A percentile compares a stretch with the other conserved stretches of the same genome.
Conservation (phyloP, 257 asterid species). For the Apocynum venetum region DNA sequence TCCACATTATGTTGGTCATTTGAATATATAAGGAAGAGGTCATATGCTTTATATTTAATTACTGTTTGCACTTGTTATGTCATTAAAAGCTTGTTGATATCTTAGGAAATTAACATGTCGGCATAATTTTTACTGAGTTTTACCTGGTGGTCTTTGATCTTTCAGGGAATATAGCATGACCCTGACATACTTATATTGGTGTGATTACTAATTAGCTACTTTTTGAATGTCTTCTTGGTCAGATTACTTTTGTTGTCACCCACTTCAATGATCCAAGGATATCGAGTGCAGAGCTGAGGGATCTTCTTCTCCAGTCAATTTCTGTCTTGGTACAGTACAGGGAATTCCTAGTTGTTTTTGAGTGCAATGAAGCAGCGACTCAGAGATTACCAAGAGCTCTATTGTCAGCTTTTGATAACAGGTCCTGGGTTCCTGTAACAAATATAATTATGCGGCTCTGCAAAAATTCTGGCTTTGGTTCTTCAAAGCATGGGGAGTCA, state of each 20-base stretch:
- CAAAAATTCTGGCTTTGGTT: constrained; percentile 81
- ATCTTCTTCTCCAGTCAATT: constrained; percentile 94
- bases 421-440: constrained; percentile 97
- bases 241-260: constrained; percentile 81
- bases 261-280: constrained; percentile 94
- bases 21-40: neutral
- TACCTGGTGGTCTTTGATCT: neutral
- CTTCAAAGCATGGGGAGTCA: constrained; percentile 78
- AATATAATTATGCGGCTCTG: constrained; percentile 73
- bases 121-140: neutral
- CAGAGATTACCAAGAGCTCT: constrained; percentile 74
- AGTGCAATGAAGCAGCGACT: constrained; percentile 80
- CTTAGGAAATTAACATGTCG: neutral
- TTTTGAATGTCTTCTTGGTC: constrained; percentile 18
- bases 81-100: neutral
- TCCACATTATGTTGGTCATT: neutral
- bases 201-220: neutral
- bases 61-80: neutral
- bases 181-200: neutral
- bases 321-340: constrained; percentile 82
- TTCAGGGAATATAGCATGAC: neutral
- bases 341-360: constrained; percentile 75
- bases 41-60: neutral
- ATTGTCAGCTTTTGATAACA: constrained; percentile 75
- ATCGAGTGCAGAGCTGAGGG: constrained; percentile 81